Conservation (phyloP, 2,329 filamentous ascomycete species). For the Botrytis tulipae region DNA sequence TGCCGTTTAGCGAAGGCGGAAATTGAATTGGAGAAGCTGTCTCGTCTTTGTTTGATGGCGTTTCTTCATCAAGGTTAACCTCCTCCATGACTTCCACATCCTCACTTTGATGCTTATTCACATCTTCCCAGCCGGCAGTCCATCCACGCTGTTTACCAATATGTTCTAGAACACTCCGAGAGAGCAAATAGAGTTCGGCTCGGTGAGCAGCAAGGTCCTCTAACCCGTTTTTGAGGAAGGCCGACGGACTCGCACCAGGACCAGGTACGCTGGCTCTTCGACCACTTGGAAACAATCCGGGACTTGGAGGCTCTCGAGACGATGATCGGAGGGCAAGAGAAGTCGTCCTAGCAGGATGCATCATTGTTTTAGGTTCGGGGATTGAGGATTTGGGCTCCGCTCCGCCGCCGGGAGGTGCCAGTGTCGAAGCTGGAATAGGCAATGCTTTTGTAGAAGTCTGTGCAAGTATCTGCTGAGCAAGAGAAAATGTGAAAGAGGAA, state of each 20-base stretch:
- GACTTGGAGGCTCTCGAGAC: conserved; percentile 49
- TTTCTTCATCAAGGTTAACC: conserved; percentile 48
- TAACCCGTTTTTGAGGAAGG: conserved; percentile 62
- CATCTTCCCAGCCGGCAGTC: conserved; percentile 71
- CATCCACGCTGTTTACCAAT: conserved; percentile 71
- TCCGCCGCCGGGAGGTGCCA: conserved; percentile 43
- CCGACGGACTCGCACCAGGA: conserved; percentile 42
- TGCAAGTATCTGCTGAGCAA: conserved; percentile 72
- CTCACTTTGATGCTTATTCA: conserved; percentile 46
- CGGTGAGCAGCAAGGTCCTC: conserved; percentile 80
- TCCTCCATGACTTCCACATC: conserved; percentile 51
- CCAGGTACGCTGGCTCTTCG: conserved; percentile 43
- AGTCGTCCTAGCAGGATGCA: conserved; percentile 64
- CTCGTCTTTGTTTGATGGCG: background rate
- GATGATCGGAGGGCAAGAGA: conserved; percentile 52
- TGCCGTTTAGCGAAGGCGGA: conserved; percentile 43
- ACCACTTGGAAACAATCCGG: conserved; percentile 53
- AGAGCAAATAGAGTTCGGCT: conserved; percentile 78
- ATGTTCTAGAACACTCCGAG: conserved; percentile 74
- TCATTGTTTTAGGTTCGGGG: conserved; percentile 67
- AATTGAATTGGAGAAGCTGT: background rate
- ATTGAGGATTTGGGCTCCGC: conserved; percentile 61
- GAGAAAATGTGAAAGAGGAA: conserved; percentile 73
- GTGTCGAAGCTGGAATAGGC: conserved; percentile 61
- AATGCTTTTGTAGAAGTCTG: conserved; percentile 70